These are phyloP conservation scores for Ramaria rubella DNA, from an alignment of 768 basidiomycete species.

Conservation along the genomic window DNA sequence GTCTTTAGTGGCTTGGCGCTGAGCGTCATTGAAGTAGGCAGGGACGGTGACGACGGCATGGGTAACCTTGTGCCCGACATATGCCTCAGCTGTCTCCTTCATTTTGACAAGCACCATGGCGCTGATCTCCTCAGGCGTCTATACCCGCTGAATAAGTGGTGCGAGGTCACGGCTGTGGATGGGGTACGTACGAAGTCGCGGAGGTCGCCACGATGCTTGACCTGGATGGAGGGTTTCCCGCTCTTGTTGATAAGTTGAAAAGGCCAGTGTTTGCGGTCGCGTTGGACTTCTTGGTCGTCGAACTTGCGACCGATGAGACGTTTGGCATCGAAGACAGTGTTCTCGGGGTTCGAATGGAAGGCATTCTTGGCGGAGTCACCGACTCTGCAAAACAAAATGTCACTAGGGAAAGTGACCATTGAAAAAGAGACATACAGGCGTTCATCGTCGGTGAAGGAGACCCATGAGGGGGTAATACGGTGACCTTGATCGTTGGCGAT, in stretches of 20 bases:
- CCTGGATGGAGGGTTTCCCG: constrained; percentile 74
- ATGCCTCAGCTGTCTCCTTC: constrained; percentile 99
- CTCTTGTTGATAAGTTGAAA: constrained; percentile 74
- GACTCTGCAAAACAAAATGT: constrained; percentile 38
- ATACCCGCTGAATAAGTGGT: not conserved
- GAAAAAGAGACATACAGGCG: constrained; percentile 38
- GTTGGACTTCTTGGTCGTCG: constrained; percentile 72
- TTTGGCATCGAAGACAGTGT: constrained; percentile 96
- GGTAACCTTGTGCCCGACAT: constrained; percentile 92
- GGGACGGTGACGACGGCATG: constrained; percentile 98
- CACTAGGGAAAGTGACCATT: constrained; percentile 22
- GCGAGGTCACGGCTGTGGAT: too few relatives aligned
- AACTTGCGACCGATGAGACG: constrained; percentile 87
- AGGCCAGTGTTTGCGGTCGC: constrained; percentile 88
- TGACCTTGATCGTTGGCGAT: constrained; percentile 88
- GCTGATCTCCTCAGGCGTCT: constrained; percentile 91
- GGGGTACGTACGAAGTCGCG: constrained; percentile 72
- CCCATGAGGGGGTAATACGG: constrained; percentile 88
- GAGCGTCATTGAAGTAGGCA: constrained; percentile 98
- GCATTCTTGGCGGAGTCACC: constrained; percentile 98
- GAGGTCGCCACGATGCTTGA: constrained; percentile 70
- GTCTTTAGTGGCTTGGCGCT: constrained; percentile 98
- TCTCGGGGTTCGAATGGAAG: constrained; percentile 82
- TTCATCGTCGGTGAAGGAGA: constrained; percentile 73
- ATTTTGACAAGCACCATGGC: constrained; percentile 96